Percentiles rank a stretch among this genome's conserved stretches.
Evolutionary conservation across 2,329 filamentous ascomycete species (phyloP).

Genomic region (Botrytis cinerea): DNA sequence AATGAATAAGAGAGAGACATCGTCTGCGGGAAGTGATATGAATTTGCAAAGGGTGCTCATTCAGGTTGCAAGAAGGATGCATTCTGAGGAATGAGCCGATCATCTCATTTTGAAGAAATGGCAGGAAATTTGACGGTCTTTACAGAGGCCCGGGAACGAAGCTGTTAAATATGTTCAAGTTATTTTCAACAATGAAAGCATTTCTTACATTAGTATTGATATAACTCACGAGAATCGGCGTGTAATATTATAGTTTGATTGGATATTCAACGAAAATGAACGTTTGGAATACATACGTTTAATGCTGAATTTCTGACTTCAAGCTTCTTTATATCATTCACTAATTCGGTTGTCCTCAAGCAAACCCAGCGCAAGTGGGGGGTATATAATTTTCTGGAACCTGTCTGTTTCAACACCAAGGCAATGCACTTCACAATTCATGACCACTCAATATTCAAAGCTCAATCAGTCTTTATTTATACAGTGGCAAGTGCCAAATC

Average conservation of each 20-base stretch:
- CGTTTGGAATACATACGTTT: not conserved
- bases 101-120: too few relatives aligned
- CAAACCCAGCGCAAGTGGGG: not conserved
- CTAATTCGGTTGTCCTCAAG: too few relatives aligned
- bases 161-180: not conserved
- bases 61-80: not conserved
- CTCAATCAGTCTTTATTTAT: not conserved
- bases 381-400: not conserved
- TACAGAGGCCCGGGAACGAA: not conserved
- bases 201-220: not conserved
- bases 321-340: not conserved
- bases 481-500: not conserved
- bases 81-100: not conserved
- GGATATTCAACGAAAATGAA: accelerated
- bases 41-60: not conserved
- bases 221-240: not conserved
- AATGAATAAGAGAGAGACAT: not conserved
- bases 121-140: not conserved
- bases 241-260: not conserved
- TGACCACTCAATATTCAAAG: not conserved
- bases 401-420: not conserved
- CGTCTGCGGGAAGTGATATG: not conserved
- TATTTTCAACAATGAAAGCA: too few relatives aligned
- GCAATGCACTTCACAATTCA: not conserved
- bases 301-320: not conserved